Conservation (phyloP, 1,284 basidiomycete species). For the Laetiporus sulphureus region DNA sequence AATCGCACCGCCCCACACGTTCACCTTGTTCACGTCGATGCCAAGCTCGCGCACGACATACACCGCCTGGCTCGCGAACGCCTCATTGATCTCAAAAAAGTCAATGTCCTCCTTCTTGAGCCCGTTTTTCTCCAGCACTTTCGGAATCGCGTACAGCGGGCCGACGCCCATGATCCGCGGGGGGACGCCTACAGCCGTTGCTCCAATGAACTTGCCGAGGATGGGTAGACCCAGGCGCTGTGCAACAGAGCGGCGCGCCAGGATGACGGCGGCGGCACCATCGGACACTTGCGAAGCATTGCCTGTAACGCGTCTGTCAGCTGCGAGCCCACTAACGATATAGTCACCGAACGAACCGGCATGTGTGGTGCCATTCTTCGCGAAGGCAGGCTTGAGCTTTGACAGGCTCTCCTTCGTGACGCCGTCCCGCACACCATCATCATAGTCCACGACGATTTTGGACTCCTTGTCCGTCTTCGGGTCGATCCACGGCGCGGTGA, state of each 20-base stretch:
- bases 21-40: slow-evolving; percentile 78
- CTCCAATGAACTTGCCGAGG: slow-evolving; percentile 85
- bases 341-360: slow-evolving; percentile 45
- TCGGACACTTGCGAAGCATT: slow-evolving; percentile 98
- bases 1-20: slow-evolving; percentile 85
- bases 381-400: slow-evolving; percentile 94
- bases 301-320: slow-evolving; percentile 27
- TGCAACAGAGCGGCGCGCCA: slow-evolving; percentile 82
- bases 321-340: neutral
- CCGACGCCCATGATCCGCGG: slow-evolving; percentile 90
- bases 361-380: slow-evolving; percentile 85
- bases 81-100: slow-evolving; percentile 95
- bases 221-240: slow-evolving; percentile 88
- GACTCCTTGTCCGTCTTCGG: slow-evolving; percentile 82
- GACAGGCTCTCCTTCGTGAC: slow-evolving; percentile 82
- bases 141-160: slow-evolving; percentile 88
- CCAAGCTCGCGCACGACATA: slow-evolving; percentile 75
- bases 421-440: slow-evolving; percentile 91
- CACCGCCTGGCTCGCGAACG: slow-evolving; percentile 85
- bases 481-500: slow-evolving; percentile 72
- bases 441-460: slow-evolving; percentile 75
- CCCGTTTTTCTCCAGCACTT: slow-evolving; percentile 67
- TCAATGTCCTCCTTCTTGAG: slow-evolving; percentile 76
- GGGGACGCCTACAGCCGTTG: slow-evolving; percentile 78
- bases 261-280: slow-evolving; percentile 91